Base-by-base conservation (phyloP, 768 basidiomycete genomes). In the Hortiboletus flavorubellus region DNA sequence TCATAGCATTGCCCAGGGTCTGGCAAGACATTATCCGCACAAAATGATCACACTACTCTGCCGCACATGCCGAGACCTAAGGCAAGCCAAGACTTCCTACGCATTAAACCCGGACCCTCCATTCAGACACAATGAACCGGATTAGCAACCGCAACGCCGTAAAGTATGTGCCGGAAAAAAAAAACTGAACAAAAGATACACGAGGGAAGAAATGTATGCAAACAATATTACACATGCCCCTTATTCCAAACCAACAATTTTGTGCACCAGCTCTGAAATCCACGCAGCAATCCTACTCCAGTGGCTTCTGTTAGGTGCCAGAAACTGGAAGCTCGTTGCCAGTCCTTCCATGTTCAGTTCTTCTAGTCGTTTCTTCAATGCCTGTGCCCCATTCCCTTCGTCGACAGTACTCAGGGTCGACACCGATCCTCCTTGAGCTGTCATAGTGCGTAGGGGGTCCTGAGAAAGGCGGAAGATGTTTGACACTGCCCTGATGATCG, bases 301-400 rank as follows among this genome's bases (percentile, higher is more conserved):
- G 26, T 80, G 77, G 16, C 76, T 77, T 45, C 79, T 77, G 51
- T 75, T 72, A 16, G 80, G 73, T 4, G 85, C 77, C 34, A 90
- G 69, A 73, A 93, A 93, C 56, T 81, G 77, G 75, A 89, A 87
- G 63, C 76, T 84, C 59, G 77, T 84, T n/a, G 83, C 81, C 2
- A 93, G 74, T 8, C 90, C 90, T 56, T 80, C 80, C 89, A 93
- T 90, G 30, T 76, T 76, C 50, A 86, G 67, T 40, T 88, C 85
- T 53, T 91, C 87, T 8, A 93, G 76, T 9, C 73, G 76, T 47
- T 77, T 77, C 41, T 81, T 80, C 8, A 81, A 73, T 6, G 76
- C 79, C 43, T 76, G 73, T 16, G 67, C 53, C 34, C 68, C 58
- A 34, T 54, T 72, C 34, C 65, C 68, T 46, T 89, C 89, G 9